Base-by-base conservation (phyloP, 106 monocot genomes). In the Dioscorea alata region DNA sequence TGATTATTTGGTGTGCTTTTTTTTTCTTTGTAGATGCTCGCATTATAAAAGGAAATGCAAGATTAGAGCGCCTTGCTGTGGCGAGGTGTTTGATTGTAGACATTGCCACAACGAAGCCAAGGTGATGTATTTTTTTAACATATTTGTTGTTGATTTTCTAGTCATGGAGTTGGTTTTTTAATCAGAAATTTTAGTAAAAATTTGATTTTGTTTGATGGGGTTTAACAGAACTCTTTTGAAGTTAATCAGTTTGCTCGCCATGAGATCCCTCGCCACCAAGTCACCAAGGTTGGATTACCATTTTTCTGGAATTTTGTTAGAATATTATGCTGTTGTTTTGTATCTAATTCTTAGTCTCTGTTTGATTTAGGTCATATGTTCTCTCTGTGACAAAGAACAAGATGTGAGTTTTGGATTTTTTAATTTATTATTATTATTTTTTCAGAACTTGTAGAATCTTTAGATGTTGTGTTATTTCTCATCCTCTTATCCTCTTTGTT, bases 51-150 rank as follows among this genome's bases (percentile, higher is more conserved):
- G 94, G 76, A 80, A 77, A 56, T 94, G 94, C 80, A 86, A 73
- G 75, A 90, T 94, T 17, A 82, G 84, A 64, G 84, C 94, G 4
- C 94, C 94, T 48, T 94, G 94, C 59, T 94, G 94, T 54, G 80
- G 76, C 10, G 87, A 94, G 60, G 59, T 94, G 7, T 94, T 90
- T 49, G 79, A 78, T 67, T 94, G 94, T 71, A 80, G 94, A 72
- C 90, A 90, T 71, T 94, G 94, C 75, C 94, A 94, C 60, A 94
- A 94, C 57, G 90, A 94, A 71, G 80, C 80, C 16, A 94, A 94
- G 75, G 94, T 90, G 20, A 68, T 61, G 66, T 18, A 18, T 60
- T 8, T 20, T 49, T n/a, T 18, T 19, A 18, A 19, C 12, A 53
- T 20, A 50, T 72, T 61, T 16, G 9, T 50, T 61, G 14, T 18